These are phyloP conservation scores for Cladophialophora chaetospira DNA, from an alignment of 2,329 filamentous ascomycete species.

Conservation along the genomic window DNA sequence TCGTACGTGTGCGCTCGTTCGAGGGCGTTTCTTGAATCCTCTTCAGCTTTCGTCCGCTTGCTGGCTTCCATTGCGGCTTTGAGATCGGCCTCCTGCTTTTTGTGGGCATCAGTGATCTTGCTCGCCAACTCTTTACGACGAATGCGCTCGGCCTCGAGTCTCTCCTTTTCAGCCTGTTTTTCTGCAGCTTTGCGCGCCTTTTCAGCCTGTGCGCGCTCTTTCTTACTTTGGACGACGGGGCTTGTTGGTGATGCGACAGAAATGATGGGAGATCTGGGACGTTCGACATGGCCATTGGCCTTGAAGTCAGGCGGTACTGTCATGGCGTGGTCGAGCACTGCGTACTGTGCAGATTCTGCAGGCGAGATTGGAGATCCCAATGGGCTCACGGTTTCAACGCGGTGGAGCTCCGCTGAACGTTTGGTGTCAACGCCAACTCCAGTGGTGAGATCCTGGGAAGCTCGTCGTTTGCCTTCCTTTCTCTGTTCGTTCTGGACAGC, in stretches of 20 bases:
- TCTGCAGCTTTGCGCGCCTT: slow-evolving; percentile 59
- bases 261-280: slow-evolving; percentile 26
- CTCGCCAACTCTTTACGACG: slow-evolving; percentile 56
- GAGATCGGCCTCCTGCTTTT: slow-evolving; percentile 64
- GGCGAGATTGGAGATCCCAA: slow-evolving; percentile 36
- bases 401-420: slow-evolving; percentile 41
- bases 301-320: slow-evolving; percentile 57
- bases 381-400: slow-evolving; percentile 43
- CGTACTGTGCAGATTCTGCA: slow-evolving; percentile 50
- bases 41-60: slow-evolving; percentile 62
- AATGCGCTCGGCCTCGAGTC: slow-evolving; percentile 61
- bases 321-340: slow-evolving; percentile 65
- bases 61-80: slow-evolving; percentile 67
- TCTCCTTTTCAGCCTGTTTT: slow-evolving; percentile 58
- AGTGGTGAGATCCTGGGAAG: slow-evolving; percentile 51
- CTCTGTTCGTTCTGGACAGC: slow-evolving; percentile 77
- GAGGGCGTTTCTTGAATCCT: slow-evolving; percentile 41
- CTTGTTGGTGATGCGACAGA: slow-evolving; percentile 35
- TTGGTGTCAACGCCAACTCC: slow-evolving; percentile 38
- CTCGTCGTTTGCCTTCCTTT: slow-evolving; percentile 63
- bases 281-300: slow-evolving; percentile 35
- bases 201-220: slow-evolving; percentile 61
- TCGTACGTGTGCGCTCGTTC: slow-evolving; percentile 26
- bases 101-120: slow-evolving; percentile 59
- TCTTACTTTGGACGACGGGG: slow-evolving; percentile 60